Conservation (phyloP, 2,329 filamentous ascomycete genomes). For the Penicillium sp. region DNA sequence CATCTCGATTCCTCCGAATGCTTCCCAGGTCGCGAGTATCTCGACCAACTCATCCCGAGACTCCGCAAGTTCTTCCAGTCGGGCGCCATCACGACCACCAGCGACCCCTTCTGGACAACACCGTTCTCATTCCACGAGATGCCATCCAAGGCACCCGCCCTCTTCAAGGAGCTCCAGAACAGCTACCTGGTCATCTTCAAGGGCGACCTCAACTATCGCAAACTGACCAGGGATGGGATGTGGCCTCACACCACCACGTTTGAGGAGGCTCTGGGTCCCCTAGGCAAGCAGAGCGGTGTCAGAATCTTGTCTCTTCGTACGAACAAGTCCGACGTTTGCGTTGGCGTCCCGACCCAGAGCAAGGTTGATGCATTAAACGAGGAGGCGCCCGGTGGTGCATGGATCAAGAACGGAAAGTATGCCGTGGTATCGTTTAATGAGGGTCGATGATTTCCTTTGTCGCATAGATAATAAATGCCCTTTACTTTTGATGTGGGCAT, state of each 20-base stretch:
- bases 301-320: slow-evolving; percentile 7
- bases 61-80: slow-evolving; percentile 11
- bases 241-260: slow-evolving; percentile 23
- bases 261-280: slow-evolving; percentile 21
- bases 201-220: slow-evolving; percentile 29
- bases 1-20: slow-evolving; percentile 14
- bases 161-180: slow-evolving; percentile 21
- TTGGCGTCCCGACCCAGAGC: slow-evolving; percentile 16
- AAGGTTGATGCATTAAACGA: slow-evolving; percentile 15
- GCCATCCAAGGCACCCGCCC: slow-evolving; percentile 9
- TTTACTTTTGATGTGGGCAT: background rate
- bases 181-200: slow-evolving; percentile 26
- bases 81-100: slow-evolving; percentile 10
- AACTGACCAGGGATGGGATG: slow-evolving; percentile 23
- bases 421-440: slow-evolving; percentile 19
- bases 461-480: background rate
- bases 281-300: slow-evolving; percentile 13
- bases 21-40: slow-evolving; percentile 8
- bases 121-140: slow-evolving; percentile 17
- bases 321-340: slow-evolving; percentile 13
- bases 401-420: slow-evolving; percentile 21
- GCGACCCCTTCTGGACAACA: slow-evolving; percentile 23
- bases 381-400: slow-evolving; percentile 13
- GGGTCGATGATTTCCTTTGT: slow-evolving; percentile 6
- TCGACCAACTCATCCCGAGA: slow-evolving; percentile 11